phyloP scores from a whole-genome alignment of 1,139 yeast species.

The Candida buenavistaensis region DNA sequence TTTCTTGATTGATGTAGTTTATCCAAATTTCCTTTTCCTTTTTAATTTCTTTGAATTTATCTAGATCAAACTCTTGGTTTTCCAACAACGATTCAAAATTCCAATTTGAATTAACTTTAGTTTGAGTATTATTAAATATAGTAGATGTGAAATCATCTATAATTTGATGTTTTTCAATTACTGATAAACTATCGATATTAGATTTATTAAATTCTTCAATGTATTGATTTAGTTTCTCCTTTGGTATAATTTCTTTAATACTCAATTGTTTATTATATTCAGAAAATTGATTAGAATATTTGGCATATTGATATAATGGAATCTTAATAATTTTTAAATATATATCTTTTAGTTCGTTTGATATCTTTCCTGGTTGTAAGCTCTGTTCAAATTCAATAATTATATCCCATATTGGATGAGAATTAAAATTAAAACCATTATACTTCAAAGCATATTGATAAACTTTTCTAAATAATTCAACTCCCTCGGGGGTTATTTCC shows the following conservation, averaged over 20 bases:
- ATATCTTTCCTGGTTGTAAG: conserved; percentile 17
- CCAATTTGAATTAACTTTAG: conserved; percentile 59
- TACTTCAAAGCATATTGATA: conserved; percentile 38
- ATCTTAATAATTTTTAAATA: conserved; percentile 46
- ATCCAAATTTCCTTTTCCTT: conserved; percentile 51
- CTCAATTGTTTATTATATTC: conserved; percentile 39
- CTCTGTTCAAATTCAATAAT: conserved; percentile 49
- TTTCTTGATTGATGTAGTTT: conserved; percentile 50
- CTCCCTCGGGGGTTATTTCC: conserved; percentile 13
- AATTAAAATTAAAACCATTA: conserved; percentile 58
- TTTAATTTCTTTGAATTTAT: conserved; percentile 17
- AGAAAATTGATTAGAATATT: conserved; percentile 53
- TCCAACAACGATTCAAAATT: conserved; percentile 54
- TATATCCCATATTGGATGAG: conserved; percentile 68
- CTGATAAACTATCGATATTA: conserved; percentile 24
- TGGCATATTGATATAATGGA: conserved; percentile 72
- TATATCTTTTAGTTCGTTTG: conserved; percentile 31
- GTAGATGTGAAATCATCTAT: conserved; percentile 44
- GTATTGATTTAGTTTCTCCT: conserved; percentile 21
- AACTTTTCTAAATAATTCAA: conserved; percentile 28
- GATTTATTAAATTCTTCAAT: conserved; percentile 23
- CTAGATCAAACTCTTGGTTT: conserved; percentile 43
- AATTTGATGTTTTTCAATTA: conserved; percentile 34
- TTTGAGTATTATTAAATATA: conserved; percentile 48
- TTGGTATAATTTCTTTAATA: conserved; percentile 30